Conservation (phyloP, 148 eudicot species). For the Selenicereus undatus region DNA sequence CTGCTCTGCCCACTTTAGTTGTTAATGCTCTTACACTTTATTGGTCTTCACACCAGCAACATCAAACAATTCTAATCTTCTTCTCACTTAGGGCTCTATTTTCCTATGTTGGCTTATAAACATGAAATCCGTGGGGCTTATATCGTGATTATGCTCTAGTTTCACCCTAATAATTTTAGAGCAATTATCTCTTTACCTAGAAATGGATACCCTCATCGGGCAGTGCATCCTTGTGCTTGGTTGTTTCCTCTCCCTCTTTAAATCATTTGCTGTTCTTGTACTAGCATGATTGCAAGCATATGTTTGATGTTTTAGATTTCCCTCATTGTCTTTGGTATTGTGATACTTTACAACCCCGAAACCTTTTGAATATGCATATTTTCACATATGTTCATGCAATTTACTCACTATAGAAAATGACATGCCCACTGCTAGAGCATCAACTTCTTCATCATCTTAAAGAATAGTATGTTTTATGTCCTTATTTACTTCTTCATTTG, state of each 20-base stretch:
- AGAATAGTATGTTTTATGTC: too few species aligned
- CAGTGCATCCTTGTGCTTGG: background rate
- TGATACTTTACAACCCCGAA: background rate
- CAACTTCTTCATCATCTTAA: background rate
- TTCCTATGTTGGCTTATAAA: background rate
- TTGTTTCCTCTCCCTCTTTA: background rate
- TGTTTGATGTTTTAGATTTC: background rate
- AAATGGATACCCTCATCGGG: background rate
- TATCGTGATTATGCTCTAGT: background rate
- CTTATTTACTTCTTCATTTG: background rate
- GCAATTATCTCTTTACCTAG: background rate
- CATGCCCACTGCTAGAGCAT: background rate
- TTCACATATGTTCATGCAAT: background rate
- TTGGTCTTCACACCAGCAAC: background rate
- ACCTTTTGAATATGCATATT: background rate
- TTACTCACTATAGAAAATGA: background rate
- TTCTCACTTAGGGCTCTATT: background rate
- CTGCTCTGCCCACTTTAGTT: background rate
- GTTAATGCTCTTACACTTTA: background rate
- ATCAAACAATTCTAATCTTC: background rate
- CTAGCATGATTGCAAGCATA: background rate
- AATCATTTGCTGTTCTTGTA: background rate
- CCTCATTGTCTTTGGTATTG: background rate
- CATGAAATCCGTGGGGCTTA: background rate
- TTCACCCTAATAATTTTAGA: background rate